A percentile compares a stretch with the other conserved stretches of the same genome.
Evolutionary conservation across 306 rosid genomes (phyloP).

Genomic region (Cyamopsis tetragonoloba): DNA sequence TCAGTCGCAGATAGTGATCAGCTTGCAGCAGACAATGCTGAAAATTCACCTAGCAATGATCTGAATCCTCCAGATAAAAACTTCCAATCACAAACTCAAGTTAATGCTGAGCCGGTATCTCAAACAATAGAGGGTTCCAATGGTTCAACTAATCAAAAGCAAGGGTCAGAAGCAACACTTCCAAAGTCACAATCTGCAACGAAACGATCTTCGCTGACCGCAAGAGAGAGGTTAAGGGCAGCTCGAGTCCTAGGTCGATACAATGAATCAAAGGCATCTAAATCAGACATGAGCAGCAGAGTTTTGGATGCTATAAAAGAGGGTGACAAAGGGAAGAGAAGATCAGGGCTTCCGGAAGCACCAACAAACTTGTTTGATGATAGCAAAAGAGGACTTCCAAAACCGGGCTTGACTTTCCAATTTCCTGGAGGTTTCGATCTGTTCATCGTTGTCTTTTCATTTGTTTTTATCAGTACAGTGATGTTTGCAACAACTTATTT

Average conservation of each 20-base stretch:
- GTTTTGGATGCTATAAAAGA: slow-evolving; percentile 77
- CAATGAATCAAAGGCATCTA: slow-evolving; percentile 51
- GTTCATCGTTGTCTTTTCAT: slow-evolving; percentile 56
- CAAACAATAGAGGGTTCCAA: slow-evolving; percentile 45
- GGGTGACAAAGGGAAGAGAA: slow-evolving; percentile 77
- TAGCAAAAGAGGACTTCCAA: slow-evolving; percentile 78
- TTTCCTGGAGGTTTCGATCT: slow-evolving; percentile 81
- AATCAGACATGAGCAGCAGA: slow-evolving; percentile 65
- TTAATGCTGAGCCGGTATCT: slow-evolving; percentile 32
- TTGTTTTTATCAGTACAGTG: slow-evolving; percentile 76
- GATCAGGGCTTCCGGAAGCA: slow-evolving; percentile 86
- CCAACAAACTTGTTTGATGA: slow-evolving; percentile 83
- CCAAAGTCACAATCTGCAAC: slow-evolving; percentile 28
- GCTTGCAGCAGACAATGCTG: slow-evolving; percentile 48
- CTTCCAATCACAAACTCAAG: slow-evolving; percentile 34
- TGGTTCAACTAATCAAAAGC: slow-evolving; percentile 31
- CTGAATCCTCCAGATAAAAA: slow-evolving; percentile 26
- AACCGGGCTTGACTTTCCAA: slow-evolving; percentile 61
- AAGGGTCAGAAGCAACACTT: slow-evolving; percentile 32
- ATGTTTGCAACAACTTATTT: slow-evolving; percentile 92
- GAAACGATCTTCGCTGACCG: slow-evolving; percentile 53
- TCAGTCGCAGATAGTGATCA: slow-evolving; percentile 66
- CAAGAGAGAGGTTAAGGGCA: slow-evolving; percentile 81
- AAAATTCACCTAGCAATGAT: slow-evolving; percentile 31
- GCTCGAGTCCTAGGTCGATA: slow-evolving; percentile 66